Conservation (phyloP, 73 alveolate genomes). For the Chromera velia region DNA sequence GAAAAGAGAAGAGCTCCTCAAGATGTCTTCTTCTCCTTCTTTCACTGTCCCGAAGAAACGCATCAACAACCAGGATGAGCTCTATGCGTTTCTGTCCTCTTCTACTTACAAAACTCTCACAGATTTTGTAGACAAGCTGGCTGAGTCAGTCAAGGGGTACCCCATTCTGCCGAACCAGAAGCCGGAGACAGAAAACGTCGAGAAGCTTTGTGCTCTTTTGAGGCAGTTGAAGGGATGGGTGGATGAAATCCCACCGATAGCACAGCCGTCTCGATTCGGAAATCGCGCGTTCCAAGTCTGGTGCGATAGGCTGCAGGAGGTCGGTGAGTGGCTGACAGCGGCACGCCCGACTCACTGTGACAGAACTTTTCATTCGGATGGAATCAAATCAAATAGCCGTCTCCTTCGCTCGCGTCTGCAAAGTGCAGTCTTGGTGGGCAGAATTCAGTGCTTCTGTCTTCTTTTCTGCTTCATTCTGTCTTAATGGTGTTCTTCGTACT, state of each 20-base stretch:
- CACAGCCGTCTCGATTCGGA: slow-evolving; percentile 90
- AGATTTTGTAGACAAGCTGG: background rate
- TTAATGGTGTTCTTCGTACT: slow-evolving; percentile 4
- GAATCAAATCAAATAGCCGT: no score
- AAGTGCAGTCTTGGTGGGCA: slow-evolving; percentile 1
- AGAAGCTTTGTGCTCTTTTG: slow-evolving; percentile 5
- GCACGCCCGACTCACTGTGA: no score
- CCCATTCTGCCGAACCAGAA: background rate
- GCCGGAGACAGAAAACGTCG: background rate
- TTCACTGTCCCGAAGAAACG: no score
- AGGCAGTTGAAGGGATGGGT: slow-evolving; percentile 58
- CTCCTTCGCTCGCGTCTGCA: no score
- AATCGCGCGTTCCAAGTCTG: slow-evolving; percentile 86
- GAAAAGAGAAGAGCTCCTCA: no score
- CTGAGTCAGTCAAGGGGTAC: background rate
- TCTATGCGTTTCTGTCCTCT: background rate
- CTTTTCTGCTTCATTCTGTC: background rate
- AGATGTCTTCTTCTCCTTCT: no score
- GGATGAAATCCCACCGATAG: slow-evolving; percentile 75
- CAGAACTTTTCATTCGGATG: no score
- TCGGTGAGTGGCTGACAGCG: slow-evolving; percentile 33
- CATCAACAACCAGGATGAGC: background rate
- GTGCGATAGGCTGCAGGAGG: slow-evolving; percentile 65
- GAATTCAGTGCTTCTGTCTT: slow-evolving; percentile 11
- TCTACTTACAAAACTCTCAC: background rate